Percentiles rank a stretch among this genome's conserved stretches.
phyloP scores from a whole-genome alignment of 1,284 basidiomycete genomes.

The Coniferiporia weirii region DNA sequence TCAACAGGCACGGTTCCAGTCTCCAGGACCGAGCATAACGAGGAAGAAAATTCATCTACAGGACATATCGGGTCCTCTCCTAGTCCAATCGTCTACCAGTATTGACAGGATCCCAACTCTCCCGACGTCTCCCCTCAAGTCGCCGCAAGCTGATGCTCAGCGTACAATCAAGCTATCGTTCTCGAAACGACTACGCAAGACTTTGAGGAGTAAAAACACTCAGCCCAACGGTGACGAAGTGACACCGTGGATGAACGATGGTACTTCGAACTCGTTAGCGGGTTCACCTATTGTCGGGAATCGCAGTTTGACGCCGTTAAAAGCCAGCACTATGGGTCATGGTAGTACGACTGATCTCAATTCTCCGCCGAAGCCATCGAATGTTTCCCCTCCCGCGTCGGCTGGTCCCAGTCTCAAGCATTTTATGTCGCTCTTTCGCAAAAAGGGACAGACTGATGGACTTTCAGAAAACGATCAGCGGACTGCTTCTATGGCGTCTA shows the following conservation, averaged over 20 bases:
- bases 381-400: slow-evolving; percentile 49
- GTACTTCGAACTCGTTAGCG: slow-evolving; percentile 24
- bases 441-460: slow-evolving; percentile 35
- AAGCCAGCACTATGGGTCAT: slow-evolving; percentile 28
- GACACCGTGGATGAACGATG: slow-evolving; percentile 39
- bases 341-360: slow-evolving; percentile 7
- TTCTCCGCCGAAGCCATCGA: slow-evolving; percentile 28
- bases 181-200: slow-evolving; percentile 51
- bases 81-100: slow-evolving; percentile 70
- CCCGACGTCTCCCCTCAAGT: slow-evolving; percentile 34
- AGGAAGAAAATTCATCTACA: slow-evolving; percentile 62
- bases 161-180: slow-evolving; percentile 43
- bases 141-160: slow-evolving; percentile 28
- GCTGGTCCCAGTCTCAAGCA: slow-evolving; percentile 68
- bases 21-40: slow-evolving; percentile 33
- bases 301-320: slow-evolving; percentile 14
- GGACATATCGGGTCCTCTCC: slow-evolving; percentile 68
- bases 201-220: slow-evolving; percentile 56
- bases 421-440: slow-evolving; percentile 76
- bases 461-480: slow-evolving; percentile 6
- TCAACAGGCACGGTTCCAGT: slow-evolving; percentile 44
- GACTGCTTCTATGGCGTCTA: slow-evolving; percentile 21
- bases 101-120: slow-evolving; percentile 69
- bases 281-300: slow-evolving; percentile 22
- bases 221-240: slow-evolving; percentile 48